Evolutionary conservation across 2,329 filamentous ascomycete species (phyloP).

Genomic region (Clonostachys chloroleuca): DNA sequence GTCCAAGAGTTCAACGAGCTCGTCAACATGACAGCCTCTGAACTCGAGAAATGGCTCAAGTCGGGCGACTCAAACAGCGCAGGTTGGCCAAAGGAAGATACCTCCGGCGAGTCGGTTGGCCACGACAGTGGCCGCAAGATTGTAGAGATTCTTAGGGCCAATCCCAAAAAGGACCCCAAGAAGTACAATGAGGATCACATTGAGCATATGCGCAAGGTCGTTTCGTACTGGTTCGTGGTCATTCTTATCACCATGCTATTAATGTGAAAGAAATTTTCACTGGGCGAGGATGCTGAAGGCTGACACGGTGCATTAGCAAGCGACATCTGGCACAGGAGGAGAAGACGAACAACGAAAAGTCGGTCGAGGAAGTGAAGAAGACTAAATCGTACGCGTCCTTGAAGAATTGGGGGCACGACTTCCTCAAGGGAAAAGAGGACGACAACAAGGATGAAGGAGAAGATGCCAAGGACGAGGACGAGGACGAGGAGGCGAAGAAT

Average conservation of each 20-base stretch:
- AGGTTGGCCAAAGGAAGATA: slow-evolving; percentile 56
- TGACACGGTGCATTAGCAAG: slow-evolving; percentile 31
- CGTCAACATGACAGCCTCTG: slow-evolving; percentile 60
- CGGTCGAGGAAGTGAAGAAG: slow-evolving; percentile 34
- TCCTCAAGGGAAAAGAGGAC: slow-evolving; percentile 31
- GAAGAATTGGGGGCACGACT: slow-evolving; percentile 59
- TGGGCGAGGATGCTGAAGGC: not conserved
- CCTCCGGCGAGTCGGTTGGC: slow-evolving; percentile 56
- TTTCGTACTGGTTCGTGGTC: slow-evolving; percentile 47
- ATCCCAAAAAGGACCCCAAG: slow-evolving; percentile 50
- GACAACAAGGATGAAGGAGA: slow-evolving; percentile 6
- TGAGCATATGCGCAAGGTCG: slow-evolving; percentile 58
- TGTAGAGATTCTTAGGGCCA: slow-evolving; percentile 57
- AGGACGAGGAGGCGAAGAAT: not conserved
- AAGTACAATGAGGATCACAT: slow-evolving; percentile 52
- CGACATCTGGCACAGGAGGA: slow-evolving; percentile 62
- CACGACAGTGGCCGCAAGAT: slow-evolving; percentile 62
- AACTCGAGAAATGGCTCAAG: slow-evolving; percentile 59
- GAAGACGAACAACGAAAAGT: slow-evolving; percentile 49
- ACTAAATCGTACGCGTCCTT: slow-evolving; percentile 52
- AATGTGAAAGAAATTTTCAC: not conserved
- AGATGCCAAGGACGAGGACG: not conserved
- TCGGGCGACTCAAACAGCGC: slow-evolving; percentile 51
- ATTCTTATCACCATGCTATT: not conserved
- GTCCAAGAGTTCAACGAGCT: slow-evolving; percentile 59